Evolutionary conservation across 2,329 filamentous ascomycete genomes (phyloP).

Genomic region (Ceratocystis cubensis): DNA sequence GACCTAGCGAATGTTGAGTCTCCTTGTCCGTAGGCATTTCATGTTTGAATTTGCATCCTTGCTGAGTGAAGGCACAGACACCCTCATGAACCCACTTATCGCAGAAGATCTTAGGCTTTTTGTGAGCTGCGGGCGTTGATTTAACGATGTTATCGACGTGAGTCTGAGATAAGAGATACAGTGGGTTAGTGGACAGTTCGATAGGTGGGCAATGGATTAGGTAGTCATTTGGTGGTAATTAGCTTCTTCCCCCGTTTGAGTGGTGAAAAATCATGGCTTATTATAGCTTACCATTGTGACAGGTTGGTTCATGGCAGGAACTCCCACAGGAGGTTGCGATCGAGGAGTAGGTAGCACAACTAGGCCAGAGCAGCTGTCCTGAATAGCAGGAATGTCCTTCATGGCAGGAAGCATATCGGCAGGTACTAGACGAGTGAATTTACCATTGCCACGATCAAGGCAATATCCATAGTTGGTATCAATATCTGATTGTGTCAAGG

Average conservation of each 20-base stretch:
- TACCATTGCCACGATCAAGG: constrained; percentile 41
- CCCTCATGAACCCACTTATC: constrained; percentile 83
- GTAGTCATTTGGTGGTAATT: neutral
- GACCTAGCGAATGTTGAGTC: constrained; percentile 56
- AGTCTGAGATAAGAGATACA: constrained; percentile 5
- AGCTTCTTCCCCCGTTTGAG: neutral
- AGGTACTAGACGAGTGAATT: constrained; percentile 42
- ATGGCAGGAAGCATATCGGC: constrained; percentile 40
- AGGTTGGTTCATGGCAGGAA: constrained; percentile 30
- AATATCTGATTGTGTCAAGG: neutral
- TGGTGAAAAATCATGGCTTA: neutral
- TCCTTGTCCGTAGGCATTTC: constrained; percentile 65
- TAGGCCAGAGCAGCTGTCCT: constrained; percentile 33
- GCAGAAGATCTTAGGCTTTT: constrained; percentile 60
- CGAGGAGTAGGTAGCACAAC: constrained; percentile 35
- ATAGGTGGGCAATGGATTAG: neutral
- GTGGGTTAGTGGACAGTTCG: neutral
- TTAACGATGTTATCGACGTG: neutral
- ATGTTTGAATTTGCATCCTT: constrained; percentile 81
- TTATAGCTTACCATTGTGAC: constrained; percentile 31
- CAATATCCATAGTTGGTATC: constrained; percentile 36
- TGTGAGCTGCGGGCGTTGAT: constrained; percentile 1
- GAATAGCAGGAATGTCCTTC: constrained; percentile 33
- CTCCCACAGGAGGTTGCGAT: constrained; percentile 24
- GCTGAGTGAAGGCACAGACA: constrained; percentile 71